Evolutionary conservation across 495 filamentous ascomycete genomes (phyloP).

Genomic region (Penicillium egyptiacum): DNA sequence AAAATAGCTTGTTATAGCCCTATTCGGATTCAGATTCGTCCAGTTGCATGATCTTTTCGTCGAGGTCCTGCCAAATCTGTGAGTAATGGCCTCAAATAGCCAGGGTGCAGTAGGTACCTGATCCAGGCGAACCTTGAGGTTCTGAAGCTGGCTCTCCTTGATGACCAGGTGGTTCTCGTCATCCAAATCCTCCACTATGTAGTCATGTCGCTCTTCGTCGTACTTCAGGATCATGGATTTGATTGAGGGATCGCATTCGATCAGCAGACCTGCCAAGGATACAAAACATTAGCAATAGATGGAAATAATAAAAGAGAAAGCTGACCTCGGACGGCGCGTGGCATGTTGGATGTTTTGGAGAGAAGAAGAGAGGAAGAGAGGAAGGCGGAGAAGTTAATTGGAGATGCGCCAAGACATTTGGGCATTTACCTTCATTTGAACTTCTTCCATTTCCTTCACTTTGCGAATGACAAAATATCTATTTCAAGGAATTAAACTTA

Average conservation of each 20-base stretch:
- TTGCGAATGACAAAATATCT: not conserved
- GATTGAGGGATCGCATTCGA: slow-evolving; percentile 76
- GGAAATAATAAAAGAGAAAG: not conserved
- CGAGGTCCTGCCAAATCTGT: slow-evolving; percentile 43
- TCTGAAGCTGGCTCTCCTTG: slow-evolving; percentile 65
- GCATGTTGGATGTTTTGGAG: slow-evolving; percentile 34
- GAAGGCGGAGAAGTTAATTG: not conserved
- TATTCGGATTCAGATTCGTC: slow-evolving; percentile 54
- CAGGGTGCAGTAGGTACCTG: slow-evolving; percentile 45
- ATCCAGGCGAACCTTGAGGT: slow-evolving; percentile 58
- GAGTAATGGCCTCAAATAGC: slow-evolving; percentile 1
- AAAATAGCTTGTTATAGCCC: not conserved
- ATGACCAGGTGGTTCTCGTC: slow-evolving; percentile 68
- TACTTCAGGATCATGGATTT: slow-evolving; percentile 75
- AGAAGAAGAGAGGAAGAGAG: not conserved
- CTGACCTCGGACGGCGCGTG: slow-evolving; percentile 50
- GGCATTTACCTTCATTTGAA: not conserved
- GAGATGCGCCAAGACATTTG: slow-evolving; percentile 23
- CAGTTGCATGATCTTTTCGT: slow-evolving; percentile 54
- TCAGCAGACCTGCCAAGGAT: slow-evolving; percentile 57
- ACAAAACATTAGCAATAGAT: not conserved
- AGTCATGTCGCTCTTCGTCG: slow-evolving; percentile 64
- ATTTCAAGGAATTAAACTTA: not conserved
- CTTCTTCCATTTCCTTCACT: no score
- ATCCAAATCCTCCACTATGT: slow-evolving; percentile 75